phyloP scores from a whole-genome alignment of 2,329 filamentous ascomycete genomes.

The Botryotinia convoluta region DNA sequence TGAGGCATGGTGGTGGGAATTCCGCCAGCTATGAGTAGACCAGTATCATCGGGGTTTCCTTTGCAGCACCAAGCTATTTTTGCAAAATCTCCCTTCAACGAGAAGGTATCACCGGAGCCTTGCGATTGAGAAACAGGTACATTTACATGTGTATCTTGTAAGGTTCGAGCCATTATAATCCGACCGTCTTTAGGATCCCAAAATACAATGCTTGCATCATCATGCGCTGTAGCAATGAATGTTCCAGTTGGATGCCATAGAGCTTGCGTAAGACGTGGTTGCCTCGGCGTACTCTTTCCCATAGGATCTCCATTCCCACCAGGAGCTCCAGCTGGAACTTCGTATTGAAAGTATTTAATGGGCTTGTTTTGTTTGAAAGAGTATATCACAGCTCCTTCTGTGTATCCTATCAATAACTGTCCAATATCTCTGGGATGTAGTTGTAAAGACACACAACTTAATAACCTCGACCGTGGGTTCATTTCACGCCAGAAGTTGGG shows the following conservation, averaged over 20 bases:
- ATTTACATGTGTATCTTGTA: slow-evolving; percentile 72
- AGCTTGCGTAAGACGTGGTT: slow-evolving; percentile 75
- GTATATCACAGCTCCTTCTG: slow-evolving; percentile 82
- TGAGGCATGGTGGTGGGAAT: slow-evolving; percentile 62
- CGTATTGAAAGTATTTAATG: slow-evolving; percentile 78
- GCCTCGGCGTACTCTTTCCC: slow-evolving; percentile 59
- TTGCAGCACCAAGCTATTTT: slow-evolving; percentile 92
- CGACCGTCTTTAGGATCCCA: slow-evolving; percentile 92
- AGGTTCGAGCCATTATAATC: slow-evolving; percentile 76
- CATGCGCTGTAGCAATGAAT: slow-evolving; percentile 37
- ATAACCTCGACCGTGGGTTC: slow-evolving; percentile 63
- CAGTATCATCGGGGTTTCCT: slow-evolving; percentile 89
- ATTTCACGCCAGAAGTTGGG: slow-evolving; percentile 82
- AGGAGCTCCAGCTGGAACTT: slow-evolving; percentile 75
- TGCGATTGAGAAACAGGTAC: slow-evolving; percentile 49
- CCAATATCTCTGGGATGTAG: slow-evolving; percentile 92
- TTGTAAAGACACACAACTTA: slow-evolving; percentile 71
- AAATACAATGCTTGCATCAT: slow-evolving; percentile 83
- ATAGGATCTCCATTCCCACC: slow-evolving; percentile 66
- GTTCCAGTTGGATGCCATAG: slow-evolving; percentile 85
- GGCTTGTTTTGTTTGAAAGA: slow-evolving; percentile 90
- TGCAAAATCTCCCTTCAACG: slow-evolving; percentile 70
- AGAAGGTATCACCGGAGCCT: slow-evolving; percentile 46
- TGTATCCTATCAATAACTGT: slow-evolving; percentile 86
- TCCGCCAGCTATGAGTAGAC: slow-evolving; percentile 81